Evolutionary conservation across 1,139 yeast genomes (phyloP).

Genomic region (Hansenula lynferdii): DNA sequence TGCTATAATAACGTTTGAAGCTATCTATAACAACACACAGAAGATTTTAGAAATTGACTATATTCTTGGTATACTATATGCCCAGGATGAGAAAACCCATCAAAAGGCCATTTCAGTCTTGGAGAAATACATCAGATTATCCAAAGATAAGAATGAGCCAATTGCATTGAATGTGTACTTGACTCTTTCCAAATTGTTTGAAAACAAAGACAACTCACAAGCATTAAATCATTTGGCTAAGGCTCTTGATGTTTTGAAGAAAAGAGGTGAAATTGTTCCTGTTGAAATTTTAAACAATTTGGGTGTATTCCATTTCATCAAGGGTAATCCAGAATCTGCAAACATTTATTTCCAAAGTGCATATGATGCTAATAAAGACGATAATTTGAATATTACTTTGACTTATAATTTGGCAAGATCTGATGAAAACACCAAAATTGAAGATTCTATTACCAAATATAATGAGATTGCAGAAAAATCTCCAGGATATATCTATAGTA

Average conservation of each 20-base stretch:
- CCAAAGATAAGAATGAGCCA: constrained; percentile 56
- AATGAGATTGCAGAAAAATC: constrained; percentile 46
- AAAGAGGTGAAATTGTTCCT: constrained; percentile 47
- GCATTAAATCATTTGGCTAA: constrained; percentile 53
- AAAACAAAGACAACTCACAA: constrained; percentile 52
- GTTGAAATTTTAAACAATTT: constrained; percentile 74
- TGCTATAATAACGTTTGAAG: constrained; percentile 81
- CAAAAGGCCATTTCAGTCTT: constrained; percentile 59
- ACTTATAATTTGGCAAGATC: constrained; percentile 62
- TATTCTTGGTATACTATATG: constrained; percentile 69
- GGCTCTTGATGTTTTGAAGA: constrained; percentile 47
- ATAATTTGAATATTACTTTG: constrained; percentile 40
- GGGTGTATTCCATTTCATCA: constrained; percentile 78
- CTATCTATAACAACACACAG: constrained; percentile 59
- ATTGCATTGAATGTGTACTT: constrained; percentile 66
- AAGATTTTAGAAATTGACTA: constrained; percentile 73
- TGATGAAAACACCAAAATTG: constrained; percentile 38
- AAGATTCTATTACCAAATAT: constrained; percentile 38
- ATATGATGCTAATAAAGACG: constrained; percentile 27
- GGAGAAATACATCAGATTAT: constrained; percentile 67
- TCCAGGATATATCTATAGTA: constrained; percentile 76
- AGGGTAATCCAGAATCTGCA: constrained; percentile 52
- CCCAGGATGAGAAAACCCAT: constrained; percentile 26
- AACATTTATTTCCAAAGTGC: constrained; percentile 49
- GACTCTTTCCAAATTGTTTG: constrained; percentile 64